These are phyloP conservation scores for Sphaerulina musiva DNA, from an alignment of 2,329 filamentous ascomycete species.

Conservation along the genomic window DNA sequence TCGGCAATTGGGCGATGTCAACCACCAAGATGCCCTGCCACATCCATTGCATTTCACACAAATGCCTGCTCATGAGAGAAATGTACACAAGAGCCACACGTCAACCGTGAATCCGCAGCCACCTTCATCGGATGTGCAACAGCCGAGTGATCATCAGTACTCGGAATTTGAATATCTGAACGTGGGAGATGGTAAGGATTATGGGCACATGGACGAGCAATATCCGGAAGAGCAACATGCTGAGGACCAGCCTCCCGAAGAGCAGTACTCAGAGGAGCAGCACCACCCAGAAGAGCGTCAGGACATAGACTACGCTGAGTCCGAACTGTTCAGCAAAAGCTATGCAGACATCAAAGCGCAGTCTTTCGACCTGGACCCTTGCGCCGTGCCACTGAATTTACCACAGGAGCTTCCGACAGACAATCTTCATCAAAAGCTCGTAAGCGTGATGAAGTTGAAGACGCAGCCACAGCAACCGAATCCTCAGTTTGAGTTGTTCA, in stretches of 20 bases:
- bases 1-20: background rate
- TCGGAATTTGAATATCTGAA: background rate
- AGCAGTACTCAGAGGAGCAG: background rate
- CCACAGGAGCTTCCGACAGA: constrained; percentile 6
- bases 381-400: constrained; percentile 13
- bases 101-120: background rate
- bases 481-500: constrained; percentile 42
- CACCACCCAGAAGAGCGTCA: background rate
- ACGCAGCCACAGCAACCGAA: constrained; percentile 33
- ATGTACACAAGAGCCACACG: background rate
- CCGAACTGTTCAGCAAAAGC: constrained; percentile 25
- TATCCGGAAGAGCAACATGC: background rate
- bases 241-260: background rate
- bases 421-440: constrained; percentile 24
- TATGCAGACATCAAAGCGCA: constrained; percentile 27
- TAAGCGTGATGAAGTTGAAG: constrained; percentile 6
- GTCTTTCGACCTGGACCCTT: constrained; percentile 27
- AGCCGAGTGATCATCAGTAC: background rate
- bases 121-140: background rate
- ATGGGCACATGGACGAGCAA: background rate
- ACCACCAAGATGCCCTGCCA: background rate
- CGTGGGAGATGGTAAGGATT: background rate
- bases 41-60: background rate
- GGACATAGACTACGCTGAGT: constrained; percentile 26
- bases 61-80: background rate